Conservation (phyloP, 305 asterid genomes). For the Fraxinus greggii region DNA sequence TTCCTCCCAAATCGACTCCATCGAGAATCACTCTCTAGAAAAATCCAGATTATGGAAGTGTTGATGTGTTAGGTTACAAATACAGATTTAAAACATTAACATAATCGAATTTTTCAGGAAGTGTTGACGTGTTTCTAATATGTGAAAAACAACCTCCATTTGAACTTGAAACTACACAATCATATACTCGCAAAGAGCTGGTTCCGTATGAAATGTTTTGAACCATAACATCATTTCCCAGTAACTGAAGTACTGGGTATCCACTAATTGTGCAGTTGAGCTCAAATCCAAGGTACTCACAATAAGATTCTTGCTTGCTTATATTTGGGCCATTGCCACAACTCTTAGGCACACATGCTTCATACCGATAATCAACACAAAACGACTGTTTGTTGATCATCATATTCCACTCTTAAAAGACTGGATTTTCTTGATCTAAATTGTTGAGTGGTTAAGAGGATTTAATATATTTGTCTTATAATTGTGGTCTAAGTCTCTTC, state of each 20-base stretch:
- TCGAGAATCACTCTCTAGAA: not conserved
- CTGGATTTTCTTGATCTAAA: too few species aligned
- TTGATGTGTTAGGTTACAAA: conserved; percentile 28
- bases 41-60: not conserved
- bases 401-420: too few species aligned
- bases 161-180: conserved; percentile 11
- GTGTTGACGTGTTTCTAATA: conserved; percentile 29
- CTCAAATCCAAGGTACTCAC: conserved; percentile 40
- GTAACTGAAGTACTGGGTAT: conserved; percentile 20
- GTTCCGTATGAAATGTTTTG: conserved; percentile 26
- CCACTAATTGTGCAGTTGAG: conserved; percentile 33
- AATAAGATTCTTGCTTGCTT: conserved; percentile 32
- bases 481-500: not conserved
- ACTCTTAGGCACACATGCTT: conserved; percentile 33
- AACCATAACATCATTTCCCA: conserved; percentile 18
- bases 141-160: conserved; percentile 14
- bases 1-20: not conserved
- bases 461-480: too few species aligned
- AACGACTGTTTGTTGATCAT: conserved; percentile 9
- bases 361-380: conserved; percentile 35
- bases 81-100: conserved; percentile 21
- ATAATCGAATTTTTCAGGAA: not conserved
- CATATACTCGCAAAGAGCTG: conserved; percentile 24
- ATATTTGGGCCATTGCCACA: conserved; percentile 43
- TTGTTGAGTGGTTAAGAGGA: not conserved